Evolutionary conservation across 1,139 yeast genomes (phyloP).

Genomic region (Suhomyces taliae): DNA sequence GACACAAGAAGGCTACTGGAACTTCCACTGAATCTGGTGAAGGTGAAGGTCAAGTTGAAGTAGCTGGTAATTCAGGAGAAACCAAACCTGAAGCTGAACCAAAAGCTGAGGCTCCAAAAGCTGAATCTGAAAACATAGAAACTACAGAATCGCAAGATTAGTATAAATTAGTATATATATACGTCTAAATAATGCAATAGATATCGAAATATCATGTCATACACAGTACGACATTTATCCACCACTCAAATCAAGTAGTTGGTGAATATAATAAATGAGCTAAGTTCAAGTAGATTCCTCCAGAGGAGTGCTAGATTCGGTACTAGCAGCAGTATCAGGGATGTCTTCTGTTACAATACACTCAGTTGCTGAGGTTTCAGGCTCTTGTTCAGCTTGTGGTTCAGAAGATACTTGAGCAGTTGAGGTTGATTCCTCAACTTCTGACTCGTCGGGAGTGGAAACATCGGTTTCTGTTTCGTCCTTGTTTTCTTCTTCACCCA

Average conservation of each 20-base stretch:
- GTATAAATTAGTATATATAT: not conserved
- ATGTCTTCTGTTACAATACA: not conserved
- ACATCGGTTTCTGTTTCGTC: not conserved
- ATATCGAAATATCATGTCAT: not conserved
- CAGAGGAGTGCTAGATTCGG: too few relatives aligned
- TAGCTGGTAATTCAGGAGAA: not conserved
- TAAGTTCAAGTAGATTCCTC: too few relatives aligned
- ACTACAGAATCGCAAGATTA: not conserved
- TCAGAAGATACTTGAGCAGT: not conserved
- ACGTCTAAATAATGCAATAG: not conserved
- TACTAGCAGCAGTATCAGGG: too few relatives aligned
- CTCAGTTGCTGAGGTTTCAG: not conserved
- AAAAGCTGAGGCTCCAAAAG: not conserved
- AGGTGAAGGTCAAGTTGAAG: not conserved
- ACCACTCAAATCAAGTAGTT: too few relatives aligned
- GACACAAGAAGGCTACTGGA: constrained; percentile 21
- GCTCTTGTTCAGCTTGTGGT: not conserved
- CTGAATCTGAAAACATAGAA: not conserved
- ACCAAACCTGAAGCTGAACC: not conserved
- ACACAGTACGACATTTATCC: not conserved
- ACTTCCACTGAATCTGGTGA: not conserved
- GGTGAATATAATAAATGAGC: too few relatives aligned
- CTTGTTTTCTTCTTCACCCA: constrained; percentile 4
- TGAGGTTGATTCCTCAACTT: too few relatives aligned
- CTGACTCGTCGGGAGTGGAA: not conserved